Base-by-base conservation (phyloP, 495 filamentous ascomycete species). In the Thermochaetoides thermophila region DNA sequence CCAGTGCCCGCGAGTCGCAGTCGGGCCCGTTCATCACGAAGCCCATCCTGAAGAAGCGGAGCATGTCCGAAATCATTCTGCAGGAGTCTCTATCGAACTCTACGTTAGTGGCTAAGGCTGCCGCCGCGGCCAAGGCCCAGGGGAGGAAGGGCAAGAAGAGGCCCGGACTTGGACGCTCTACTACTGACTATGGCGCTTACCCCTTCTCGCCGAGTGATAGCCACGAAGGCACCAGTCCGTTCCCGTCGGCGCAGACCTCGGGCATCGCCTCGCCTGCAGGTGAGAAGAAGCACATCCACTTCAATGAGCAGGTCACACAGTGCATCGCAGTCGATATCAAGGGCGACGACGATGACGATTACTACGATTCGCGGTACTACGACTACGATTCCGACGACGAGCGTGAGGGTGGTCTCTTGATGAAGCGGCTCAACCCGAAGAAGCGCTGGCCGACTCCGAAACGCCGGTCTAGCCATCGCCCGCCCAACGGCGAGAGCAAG, bases 11-110 rank as follows among this genome's bases (percentile, higher is more conserved):
- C 39, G 49, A 92, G 7, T 86, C 83, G 10, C 85, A 81, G 37
- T 84, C 74, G 20, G 82, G 74, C 43, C 85, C 86, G 0, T 89
- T 86, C 43, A 52, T 78, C 31, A 64, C 84, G 56, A 96, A 96
- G 55, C 85, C 89, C 0, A 97, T 97, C 31, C 46, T 97, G 27
- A 97, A 97, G 55, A 97, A 95, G 63, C 73, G 87, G 32, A 93
- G 80, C 48, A 84, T 92, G 56, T 96, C 89, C 1, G 89, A 97
- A 54, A 63, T 89, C 18, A 95, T 97, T 69, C 68, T 97, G 2
- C 89, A 94, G 55, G 69, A 74, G 34, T 96, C 89, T 1, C 53
- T 95, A 4, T 94, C 89, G 3, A 73, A 84, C 5, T 86, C 91
- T 4, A 93, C 85, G 1, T 73, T 97, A 1, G 60, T 97, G 17